phyloP scores from a whole-genome alignment of 83 land plant species.

The Diphasiastrum complanatum region DNA sequence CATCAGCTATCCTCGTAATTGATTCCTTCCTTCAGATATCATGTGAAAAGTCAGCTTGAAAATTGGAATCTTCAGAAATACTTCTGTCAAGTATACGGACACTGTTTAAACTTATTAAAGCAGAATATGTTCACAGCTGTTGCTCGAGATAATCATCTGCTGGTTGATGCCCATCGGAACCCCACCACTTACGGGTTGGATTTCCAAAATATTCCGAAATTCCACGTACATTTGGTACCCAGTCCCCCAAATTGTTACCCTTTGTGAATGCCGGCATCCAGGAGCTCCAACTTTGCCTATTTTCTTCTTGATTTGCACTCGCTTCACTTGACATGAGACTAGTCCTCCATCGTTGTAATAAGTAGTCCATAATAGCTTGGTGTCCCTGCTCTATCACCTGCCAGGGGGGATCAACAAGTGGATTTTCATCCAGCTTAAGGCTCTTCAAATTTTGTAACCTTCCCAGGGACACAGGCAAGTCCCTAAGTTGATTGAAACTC shows the following conservation, averaged over 20 bases:
- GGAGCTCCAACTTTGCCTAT: background rate
- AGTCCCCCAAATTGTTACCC: background rate
- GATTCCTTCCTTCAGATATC: no score
- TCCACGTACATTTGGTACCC: background rate
- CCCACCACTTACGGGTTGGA: background rate
- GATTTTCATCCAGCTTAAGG: constrained; percentile 79
- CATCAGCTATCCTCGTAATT: no score
- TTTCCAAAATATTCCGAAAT: no score
- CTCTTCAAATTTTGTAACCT: constrained; percentile 48
- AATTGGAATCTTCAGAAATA: no score
- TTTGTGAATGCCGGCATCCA: background rate
- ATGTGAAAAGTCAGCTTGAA: no score
- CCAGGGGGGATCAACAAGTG: constrained; percentile 57
- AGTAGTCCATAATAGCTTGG: constrained; percentile 54
- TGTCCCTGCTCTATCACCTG: constrained; percentile 52
- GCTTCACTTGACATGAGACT: background rate
- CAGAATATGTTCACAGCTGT: constrained; percentile 6
- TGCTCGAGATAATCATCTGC: background rate
- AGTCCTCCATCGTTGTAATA: constrained; percentile 44
- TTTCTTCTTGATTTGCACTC: background rate
- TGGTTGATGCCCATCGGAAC: background rate
- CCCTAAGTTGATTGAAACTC: constrained; percentile 88
- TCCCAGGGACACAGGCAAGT: constrained; percentile 63
- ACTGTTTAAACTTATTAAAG: no score
- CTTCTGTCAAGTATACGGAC: no score